These are phyloP conservation scores for Aphanoascus verrucosus DNA, from an alignment of 2,329 filamentous ascomycete genomes.

Conservation along the genomic window DNA sequence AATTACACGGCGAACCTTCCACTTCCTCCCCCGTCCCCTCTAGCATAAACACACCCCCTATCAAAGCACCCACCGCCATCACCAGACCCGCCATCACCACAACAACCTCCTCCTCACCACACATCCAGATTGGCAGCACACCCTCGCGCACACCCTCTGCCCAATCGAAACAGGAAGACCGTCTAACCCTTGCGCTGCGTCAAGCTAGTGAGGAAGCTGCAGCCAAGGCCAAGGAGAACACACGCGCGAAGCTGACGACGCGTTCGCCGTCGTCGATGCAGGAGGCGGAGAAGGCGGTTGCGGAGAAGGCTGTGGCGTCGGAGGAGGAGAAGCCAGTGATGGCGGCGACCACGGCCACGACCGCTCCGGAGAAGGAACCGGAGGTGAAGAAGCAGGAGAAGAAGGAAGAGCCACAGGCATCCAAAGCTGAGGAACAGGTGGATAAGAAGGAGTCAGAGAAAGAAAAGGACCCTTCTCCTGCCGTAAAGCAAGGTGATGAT, in stretches of 20 bases:
- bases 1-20: conserved; percentile 47
- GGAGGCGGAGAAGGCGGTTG: conserved; percentile 16
- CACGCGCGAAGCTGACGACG: conserved; percentile 11
- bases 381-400: conserved; percentile 14
- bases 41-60: conserved; percentile 20
- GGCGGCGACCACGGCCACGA: conserved; percentile 4
- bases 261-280: conserved; percentile 6
- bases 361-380: not conserved
- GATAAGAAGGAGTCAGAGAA: too few relatives aligned
- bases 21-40: conserved; percentile 22
- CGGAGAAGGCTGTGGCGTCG: conserved; percentile 13
- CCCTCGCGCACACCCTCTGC: conserved; percentile 25
- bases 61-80: conserved; percentile 21
- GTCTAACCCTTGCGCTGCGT: conserved; percentile 32
- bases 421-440: not conserved
- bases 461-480: not conserved
- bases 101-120: conserved; percentile 23
- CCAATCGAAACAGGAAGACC: conserved; percentile 27
- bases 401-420: conserved; percentile 23
- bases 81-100: conserved; percentile 8
- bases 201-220: conserved; percentile 35
- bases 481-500: not conserved
- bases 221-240: conserved; percentile 28
- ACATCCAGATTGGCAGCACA: conserved; percentile 34
- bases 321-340: conserved; percentile 14